phyloP scores from a whole-genome alignment of 257 asterid species.

The Ehretia macrophylla region DNA sequence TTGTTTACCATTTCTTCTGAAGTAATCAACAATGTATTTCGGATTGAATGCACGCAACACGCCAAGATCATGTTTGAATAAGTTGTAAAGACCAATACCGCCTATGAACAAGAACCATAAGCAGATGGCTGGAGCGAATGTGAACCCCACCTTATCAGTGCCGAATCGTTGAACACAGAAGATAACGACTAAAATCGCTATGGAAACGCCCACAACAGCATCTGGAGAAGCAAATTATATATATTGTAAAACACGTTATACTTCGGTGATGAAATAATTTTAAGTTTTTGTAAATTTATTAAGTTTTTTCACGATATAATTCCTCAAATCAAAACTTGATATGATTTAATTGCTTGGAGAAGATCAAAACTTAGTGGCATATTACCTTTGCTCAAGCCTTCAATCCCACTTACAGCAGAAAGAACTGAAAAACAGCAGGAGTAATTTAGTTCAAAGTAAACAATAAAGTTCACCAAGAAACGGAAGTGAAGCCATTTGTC shows the following conservation, averaged over 20 bases:
- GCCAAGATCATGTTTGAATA: slow-evolving; percentile 53
- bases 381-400: slow-evolving; percentile 19
- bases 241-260: too few relatives aligned
- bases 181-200: slow-evolving; percentile 66
- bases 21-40: slow-evolving; percentile 66
- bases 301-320: too few relatives aligned
- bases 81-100: slow-evolving; percentile 74
- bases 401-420: slow-evolving; percentile 34
- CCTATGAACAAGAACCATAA: slow-evolving; percentile 91
- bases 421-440: slow-evolving; percentile 23
- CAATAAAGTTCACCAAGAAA: background rate
- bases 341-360: too few relatives aligned
- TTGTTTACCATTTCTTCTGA: slow-evolving; percentile 53
- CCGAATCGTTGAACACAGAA: slow-evolving; percentile 91
- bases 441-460: background rate
- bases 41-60: slow-evolving; percentile 84
- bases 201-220: slow-evolving; percentile 81
- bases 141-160: slow-evolving; percentile 80
- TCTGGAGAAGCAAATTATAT: slow-evolving; percentile 37
- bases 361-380: too few relatives aligned
- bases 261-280: too few relatives aligned
- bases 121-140: slow-evolving; percentile 89
- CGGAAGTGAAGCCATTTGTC: background rate
- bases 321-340: too few relatives aligned
- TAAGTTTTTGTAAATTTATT: too few relatives aligned